A percentile compares a stretch with the other conserved stretches of the same genome.
Conservation (phyloP, 495 filamentous ascomycete species). For the Astrothelium macrocarpum region DNA sequence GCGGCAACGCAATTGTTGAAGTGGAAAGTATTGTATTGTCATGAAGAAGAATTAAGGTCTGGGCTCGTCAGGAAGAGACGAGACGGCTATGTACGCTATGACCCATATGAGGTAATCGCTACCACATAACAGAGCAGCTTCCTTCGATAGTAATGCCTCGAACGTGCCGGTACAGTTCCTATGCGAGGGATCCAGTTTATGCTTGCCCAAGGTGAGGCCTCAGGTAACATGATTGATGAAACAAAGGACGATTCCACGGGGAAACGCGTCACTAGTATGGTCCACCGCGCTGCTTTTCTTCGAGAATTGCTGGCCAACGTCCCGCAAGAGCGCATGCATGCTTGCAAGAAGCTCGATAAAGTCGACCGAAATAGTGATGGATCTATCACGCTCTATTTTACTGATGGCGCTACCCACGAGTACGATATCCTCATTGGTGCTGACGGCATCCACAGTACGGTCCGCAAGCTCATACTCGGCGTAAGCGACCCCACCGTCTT, state of each 20-base stretch:
- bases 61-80: too few species aligned
- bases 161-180: slow-evolving; percentile 12
- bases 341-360: slow-evolving; percentile 33
- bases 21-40: too few species aligned
- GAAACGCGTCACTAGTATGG: slow-evolving; percentile 15
- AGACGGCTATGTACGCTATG: too few species aligned
- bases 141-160: too few species aligned
- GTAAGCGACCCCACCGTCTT: slow-evolving; percentile 29
- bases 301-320: slow-evolving; percentile 49
- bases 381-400: slow-evolving; percentile 40
- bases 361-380: slow-evolving; percentile 22
- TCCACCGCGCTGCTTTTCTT: slow-evolving; percentile 50
- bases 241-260: neutral
- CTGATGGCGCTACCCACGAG: slow-evolving; percentile 43
- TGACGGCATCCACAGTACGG: slow-evolving; percentile 47
- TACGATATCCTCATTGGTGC: slow-evolving; percentile 40
- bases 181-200: slow-evolving; percentile 13
- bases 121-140: too few species aligned
- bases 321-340: slow-evolving; percentile 37
- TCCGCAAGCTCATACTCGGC: slow-evolving; percentile 39
- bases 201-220: slow-evolving; percentile 14
- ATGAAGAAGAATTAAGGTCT: too few species aligned
- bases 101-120: too few species aligned
- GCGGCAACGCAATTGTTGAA: neutral
- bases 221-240: slow-evolving; percentile 16